Evolutionary conservation across 2,329 filamentous ascomycete species (phyloP).

Genomic region (Didymella keratinophila): DNA sequence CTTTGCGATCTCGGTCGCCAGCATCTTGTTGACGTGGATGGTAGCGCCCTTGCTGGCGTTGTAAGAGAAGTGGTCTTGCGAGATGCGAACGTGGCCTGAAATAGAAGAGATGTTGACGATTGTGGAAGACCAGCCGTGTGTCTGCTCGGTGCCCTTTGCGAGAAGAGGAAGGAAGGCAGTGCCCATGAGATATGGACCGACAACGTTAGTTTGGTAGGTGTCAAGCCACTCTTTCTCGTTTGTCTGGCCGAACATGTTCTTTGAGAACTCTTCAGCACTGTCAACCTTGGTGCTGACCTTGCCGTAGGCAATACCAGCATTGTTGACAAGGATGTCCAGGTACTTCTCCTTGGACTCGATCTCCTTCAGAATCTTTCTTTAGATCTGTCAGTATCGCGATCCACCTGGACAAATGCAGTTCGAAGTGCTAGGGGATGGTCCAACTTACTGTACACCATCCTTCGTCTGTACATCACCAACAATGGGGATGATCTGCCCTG

Average conservation of each 20-base stretch:
- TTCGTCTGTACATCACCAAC: constrained; percentile 56
- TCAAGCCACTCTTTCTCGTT: constrained; percentile 57
- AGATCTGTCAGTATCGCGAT: constrained; percentile 8
- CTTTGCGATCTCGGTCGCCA: constrained; percentile 62
- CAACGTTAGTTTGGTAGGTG: constrained; percentile 58
- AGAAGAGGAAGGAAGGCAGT: constrained; percentile 58
- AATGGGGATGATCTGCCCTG: constrained; percentile 57
- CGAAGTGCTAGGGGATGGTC: neutral
- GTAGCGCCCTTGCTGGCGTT: constrained; percentile 60
- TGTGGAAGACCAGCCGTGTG: constrained; percentile 53
- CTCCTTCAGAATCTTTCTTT: constrained; percentile 51
- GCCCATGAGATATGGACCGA: constrained; percentile 58
- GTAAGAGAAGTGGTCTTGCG: constrained; percentile 58
- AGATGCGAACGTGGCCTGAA: constrained; percentile 55
- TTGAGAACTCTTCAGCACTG: constrained; percentile 54
- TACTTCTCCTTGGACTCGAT: constrained; percentile 55
- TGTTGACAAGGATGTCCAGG: constrained; percentile 58
- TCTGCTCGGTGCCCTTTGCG: constrained; percentile 52
- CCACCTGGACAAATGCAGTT: neutral
- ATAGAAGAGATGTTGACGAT: constrained; percentile 59
- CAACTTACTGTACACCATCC: constrained; percentile 49
- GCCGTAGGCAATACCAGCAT: constrained; percentile 55
- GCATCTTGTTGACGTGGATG: constrained; percentile 64
- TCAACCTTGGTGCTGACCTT: constrained; percentile 51
- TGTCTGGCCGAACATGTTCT: constrained; percentile 56